Evolutionary conservation across 2,329 filamentous ascomycete genomes (phyloP).

Genomic region (Talaromyces marneffei): DNA sequence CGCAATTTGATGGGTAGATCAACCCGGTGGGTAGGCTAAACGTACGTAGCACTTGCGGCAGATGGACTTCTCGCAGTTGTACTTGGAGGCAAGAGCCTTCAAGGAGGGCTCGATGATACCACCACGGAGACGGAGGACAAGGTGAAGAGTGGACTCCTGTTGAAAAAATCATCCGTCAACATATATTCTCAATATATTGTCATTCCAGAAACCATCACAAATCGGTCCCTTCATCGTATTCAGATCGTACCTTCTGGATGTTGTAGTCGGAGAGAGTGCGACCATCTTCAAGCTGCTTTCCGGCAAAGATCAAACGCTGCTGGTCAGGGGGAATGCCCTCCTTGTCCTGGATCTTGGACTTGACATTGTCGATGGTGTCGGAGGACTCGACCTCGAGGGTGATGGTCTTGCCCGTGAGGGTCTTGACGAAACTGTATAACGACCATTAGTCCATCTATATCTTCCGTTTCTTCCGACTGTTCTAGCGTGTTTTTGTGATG

Average conservation of each 20-base stretch:
- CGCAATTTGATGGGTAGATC: not conserved
- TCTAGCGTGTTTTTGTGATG: not conserved
- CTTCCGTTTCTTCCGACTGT: not conserved
- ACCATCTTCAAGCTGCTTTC: slow-evolving; percentile 98
- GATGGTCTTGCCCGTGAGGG: slow-evolving; percentile 99
- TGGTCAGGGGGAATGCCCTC: slow-evolving; percentile 97
- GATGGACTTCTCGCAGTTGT: slow-evolving; percentile 99
- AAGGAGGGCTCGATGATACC: slow-evolving; percentile 99
- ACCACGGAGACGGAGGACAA: slow-evolving; percentile 97
- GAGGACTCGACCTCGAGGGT: slow-evolving; percentile 98
- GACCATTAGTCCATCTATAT: not conserved
- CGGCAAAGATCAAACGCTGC: slow-evolving; percentile 97
- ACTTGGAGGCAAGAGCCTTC: slow-evolving; percentile 97
- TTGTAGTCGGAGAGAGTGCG: slow-evolving; percentile 97
- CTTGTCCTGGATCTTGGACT: slow-evolving; percentile 99
- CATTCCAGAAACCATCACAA: not conserved
- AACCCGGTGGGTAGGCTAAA: slow-evolving; percentile 23
- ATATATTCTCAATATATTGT: not conserved
- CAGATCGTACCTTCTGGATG: slow-evolving; percentile 81
- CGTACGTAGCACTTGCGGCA: slow-evolving; percentile 99
- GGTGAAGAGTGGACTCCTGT: slow-evolving; percentile 94
- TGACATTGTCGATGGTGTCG: slow-evolving; percentile 99
- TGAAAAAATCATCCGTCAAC: slow-evolving; percentile 15
- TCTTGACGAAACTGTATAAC: slow-evolving; percentile 88
- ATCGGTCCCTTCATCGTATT: not conserved